Evolutionary conservation across 208 protist species (phyloP).

Genomic region (Trypanosoma boissoni): DNA sequence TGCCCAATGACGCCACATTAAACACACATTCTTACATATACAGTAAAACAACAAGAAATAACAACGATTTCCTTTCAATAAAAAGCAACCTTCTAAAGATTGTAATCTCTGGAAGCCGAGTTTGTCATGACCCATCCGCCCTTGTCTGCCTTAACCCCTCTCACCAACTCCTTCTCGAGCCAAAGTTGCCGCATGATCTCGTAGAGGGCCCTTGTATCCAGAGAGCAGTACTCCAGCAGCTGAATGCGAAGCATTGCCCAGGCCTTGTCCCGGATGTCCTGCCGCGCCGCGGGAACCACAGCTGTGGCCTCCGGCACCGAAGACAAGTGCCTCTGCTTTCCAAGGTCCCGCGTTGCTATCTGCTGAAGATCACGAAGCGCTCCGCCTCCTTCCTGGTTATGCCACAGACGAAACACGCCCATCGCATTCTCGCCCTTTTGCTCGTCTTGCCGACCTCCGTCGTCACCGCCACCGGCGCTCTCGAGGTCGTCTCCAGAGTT

Average conservation of each 20-base stretch:
- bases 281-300: constrained; percentile 21
- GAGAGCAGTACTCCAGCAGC: constrained; percentile 89
- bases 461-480: constrained; percentile 9
- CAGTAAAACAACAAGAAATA: too few species aligned
- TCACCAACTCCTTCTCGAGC: constrained; percentile 49
- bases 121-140: constrained; percentile 75
- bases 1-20: too few species aligned
- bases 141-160: constrained; percentile 59
- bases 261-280: constrained; percentile 56
- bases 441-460: constrained; percentile 28
- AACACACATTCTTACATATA: too few species aligned
- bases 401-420: constrained; percentile 85
- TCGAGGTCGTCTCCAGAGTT: background rate
- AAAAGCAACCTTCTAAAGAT: constrained; percentile 18
- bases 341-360: constrained; percentile 7
- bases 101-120: constrained; percentile 54
- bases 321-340: background rate
- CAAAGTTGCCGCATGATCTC: constrained; percentile 88
- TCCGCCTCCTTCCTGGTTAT: constrained; percentile 82
- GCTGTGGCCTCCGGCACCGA: constrained; percentile 4
- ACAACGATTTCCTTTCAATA: too few species aligned
- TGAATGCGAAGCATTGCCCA: constrained; percentile 81
- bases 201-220: constrained; percentile 84
- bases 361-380: constrained; percentile 71
- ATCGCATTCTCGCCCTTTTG: constrained; percentile 91